Percentiles rank a stretch among this genome's conserved stretches.
phyloP scores from a whole-genome alignment of 148 eudicot species.

The Fagopyrum homotropicum region DNA sequence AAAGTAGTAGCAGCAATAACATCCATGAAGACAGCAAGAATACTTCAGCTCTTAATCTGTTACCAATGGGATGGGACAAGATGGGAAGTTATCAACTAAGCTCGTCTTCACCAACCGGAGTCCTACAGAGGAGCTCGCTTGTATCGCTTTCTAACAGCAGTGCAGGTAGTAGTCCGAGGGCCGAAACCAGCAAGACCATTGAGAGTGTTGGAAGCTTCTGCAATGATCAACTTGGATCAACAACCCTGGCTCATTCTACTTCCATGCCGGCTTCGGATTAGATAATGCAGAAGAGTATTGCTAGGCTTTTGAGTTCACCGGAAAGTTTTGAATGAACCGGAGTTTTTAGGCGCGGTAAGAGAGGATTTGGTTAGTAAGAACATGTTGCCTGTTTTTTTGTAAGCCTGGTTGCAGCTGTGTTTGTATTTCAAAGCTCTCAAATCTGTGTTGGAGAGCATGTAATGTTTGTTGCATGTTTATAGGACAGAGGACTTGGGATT shows the following conservation, averaged over 20 bases:
- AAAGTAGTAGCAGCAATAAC: conserved; percentile 20
- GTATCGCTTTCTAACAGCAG: conserved; percentile 51
- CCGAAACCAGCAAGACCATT: conserved; percentile 10
- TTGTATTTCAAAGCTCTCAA: not conserved
- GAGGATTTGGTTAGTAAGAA: not conserved
- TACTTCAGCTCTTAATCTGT: conserved; percentile 29
- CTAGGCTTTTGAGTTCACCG: not conserved
- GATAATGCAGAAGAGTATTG: not conserved
- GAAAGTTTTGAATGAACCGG: not conserved
- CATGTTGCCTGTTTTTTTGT: not conserved
- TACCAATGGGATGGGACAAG: conserved; percentile 33
- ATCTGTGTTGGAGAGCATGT: conserved; percentile 1
- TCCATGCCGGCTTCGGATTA: not conserved
- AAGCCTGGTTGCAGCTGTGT: not conserved
- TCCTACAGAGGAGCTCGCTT: conserved; percentile 41
- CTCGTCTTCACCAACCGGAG: conserved; percentile 46
- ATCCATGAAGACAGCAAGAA: conserved; percentile 19
- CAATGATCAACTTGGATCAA: not conserved
- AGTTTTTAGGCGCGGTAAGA: not conserved
- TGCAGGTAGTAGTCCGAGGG: conserved; percentile 24
- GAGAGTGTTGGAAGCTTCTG: conserved; percentile 5
- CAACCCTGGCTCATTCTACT: not conserved
- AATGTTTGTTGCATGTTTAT: conserved; percentile 3
- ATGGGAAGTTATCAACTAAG: conserved; percentile 29
- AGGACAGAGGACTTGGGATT: conserved; percentile 1